These are phyloP conservation scores for Albifimbria verrucaria DNA, from an alignment of 2,329 filamentous ascomycete genomes.

Conservation along the genomic window DNA sequence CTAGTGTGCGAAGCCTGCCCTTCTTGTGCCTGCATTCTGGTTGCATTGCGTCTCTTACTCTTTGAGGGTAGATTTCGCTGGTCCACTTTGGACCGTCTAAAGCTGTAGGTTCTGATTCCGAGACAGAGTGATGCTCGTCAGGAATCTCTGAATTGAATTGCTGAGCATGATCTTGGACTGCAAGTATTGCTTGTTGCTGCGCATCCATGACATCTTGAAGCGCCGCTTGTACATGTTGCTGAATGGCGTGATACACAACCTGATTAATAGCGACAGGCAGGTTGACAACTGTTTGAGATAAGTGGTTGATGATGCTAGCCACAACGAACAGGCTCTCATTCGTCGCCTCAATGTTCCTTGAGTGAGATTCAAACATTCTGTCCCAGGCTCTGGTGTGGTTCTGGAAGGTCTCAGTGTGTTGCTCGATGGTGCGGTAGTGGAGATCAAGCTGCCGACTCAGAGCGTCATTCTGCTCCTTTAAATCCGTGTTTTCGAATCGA, in stretches of 20 bases:
- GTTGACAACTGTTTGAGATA: conserved; percentile 21
- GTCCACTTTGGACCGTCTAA: neutral
- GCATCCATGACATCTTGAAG: conserved; percentile 15
- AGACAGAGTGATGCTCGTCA: neutral
- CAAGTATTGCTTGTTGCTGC: conserved; percentile 17
- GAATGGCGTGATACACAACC: conserved; percentile 19
- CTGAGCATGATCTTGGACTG: conserved; percentile 5
- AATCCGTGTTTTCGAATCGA: conserved; percentile 11
- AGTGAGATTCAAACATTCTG: conserved; percentile 15
- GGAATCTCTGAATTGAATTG: conserved; percentile 2
- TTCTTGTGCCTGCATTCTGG: neutral
- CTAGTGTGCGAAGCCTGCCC: conserved; percentile 5
- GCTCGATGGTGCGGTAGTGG: conserved; percentile 16
- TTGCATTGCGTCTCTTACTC: neutral
- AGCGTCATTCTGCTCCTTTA: conserved; percentile 16
- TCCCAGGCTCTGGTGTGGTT: conserved; percentile 13
- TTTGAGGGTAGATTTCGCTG: neutral
- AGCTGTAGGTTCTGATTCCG: neutral
- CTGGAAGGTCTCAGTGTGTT: conserved; percentile 13
- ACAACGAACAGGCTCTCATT: conserved; percentile 18
- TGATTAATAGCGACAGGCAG: conserved; percentile 21
- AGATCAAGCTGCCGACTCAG: conserved; percentile 24
- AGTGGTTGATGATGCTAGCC: conserved; percentile 14
- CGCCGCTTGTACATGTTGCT: conserved; percentile 16
- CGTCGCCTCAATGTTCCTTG: conserved; percentile 8